Evolutionary conservation across 345 rosid species (phyloP), one percentile per base, ranked within the genome.

Genomic region (Eucalyptus marginata): DNA sequence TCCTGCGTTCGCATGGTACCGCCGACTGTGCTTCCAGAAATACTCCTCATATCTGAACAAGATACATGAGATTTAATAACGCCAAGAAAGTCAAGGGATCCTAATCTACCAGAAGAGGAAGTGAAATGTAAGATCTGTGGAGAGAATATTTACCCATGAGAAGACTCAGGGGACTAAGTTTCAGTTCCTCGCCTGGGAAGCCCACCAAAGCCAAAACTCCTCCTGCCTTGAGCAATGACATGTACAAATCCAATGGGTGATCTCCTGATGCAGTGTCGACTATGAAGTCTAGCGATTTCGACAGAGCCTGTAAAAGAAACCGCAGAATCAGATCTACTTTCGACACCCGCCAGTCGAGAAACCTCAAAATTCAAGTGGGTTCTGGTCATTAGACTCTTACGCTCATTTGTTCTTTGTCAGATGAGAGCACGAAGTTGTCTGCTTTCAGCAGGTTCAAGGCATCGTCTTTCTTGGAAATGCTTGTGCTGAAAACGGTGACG

Each of bases 221-320:
- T 49, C 87, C 90, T 31, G 90, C 71, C 90, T 91, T 92, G 50
- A 91, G 88, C 33, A 96, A 94, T 11, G 96, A 92, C 96, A 97
- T 76, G 96, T 89, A 94, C 33, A 93, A 93, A 93, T 97, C 98
- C 89, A 96, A 94, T 12, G 95, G 93, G 90, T 96, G 98, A 90
- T 95, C 96, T 56, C 99, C 98, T 66, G 98, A 96, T 49, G 98
- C 96, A 4, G 98, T 93, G 89, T 96, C 98, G 58, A 97, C 12
- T 43, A 96, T 92, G 88, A 96, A 96, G 93, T 96, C 98, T 62
- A 96, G 90, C 24, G 99, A 93, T 86, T 93, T 97, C 18, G 90
- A 90, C 47, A 93, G 68, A 46, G 91, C 93, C 98, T 96, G 94
- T 88, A 90, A 52, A 49, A 50, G 24, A 87, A 24, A 7, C 46